Base-by-base conservation (phyloP, 148 eudicot genomes). In the Vaccinium corymbosum region DNA sequence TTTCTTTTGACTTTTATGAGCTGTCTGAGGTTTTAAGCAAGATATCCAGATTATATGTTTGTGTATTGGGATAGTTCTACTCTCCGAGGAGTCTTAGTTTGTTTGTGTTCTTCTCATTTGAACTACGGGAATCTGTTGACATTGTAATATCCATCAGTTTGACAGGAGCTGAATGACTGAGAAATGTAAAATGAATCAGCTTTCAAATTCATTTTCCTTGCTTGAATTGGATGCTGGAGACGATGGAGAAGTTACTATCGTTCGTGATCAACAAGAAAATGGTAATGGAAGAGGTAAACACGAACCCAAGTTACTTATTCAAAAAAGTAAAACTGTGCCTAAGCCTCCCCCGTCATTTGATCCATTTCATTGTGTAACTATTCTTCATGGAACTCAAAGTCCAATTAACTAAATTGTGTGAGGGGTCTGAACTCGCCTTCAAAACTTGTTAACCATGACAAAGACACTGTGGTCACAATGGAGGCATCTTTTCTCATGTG, bases 181-280 rank as follows among this genome's bases (percentile, higher is more conserved):
- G 53, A 66, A 62, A 20, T 85, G 22, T 76, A 77, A 78, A 66
- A 89, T 89, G 91, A 78, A 85, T 84, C 57, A 81, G 22, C 81
- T 89, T 25, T 80, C 84, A n/a, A 89, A 89, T 85, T 76, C 88
- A 10, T 89, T 87, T 77, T 85, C 91, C 25, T 46, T 83, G 64
- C 88, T 89, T 5, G 86, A 89, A 29, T 49, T 87, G 78, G 89
- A 87, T 81, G 85, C 55, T 29, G 83, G 53, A 42, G 91, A 89
- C 85, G 83, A 86, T 55, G 27, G 82, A 78, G 81, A 51, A 46
- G 62, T 61, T 68, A 57, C 81, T 66, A 42, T n/a, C 29, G 55
- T 62, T 82, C 61, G 70, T 82, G 84, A 25, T 35, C 49, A 79
- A 46, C 55, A 61, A 62, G 85, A 81, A 25, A 64, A 46, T n/a